phyloP scores from a whole-genome alignment of 805 yeast species.

The Candida silvatica region DNA sequence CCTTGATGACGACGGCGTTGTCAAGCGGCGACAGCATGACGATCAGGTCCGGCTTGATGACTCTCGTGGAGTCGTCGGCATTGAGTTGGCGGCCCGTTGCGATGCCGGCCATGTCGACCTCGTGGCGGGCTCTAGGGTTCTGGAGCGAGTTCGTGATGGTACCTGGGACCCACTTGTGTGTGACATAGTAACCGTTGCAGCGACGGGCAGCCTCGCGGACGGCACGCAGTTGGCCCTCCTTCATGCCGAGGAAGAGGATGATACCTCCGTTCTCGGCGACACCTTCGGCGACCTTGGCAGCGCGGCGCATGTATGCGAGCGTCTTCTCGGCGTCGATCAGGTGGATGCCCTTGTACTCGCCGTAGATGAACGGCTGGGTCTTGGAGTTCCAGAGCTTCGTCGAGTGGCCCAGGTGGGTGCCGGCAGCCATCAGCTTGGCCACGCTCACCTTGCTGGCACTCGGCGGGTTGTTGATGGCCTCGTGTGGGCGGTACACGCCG shows the following conservation, averaged over 20 bases:
- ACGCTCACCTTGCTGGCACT: constrained; percentile 51
- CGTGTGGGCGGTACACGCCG: constrained; percentile 62
- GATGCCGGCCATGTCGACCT: constrained; percentile 66
- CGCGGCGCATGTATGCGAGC: constrained; percentile 62
- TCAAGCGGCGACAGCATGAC: constrained; percentile 84
- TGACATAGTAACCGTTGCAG: constrained; percentile 71
- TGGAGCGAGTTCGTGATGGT: constrained; percentile 77
- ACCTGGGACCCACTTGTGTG: constrained; percentile 91
- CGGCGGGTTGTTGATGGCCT: constrained; percentile 54
- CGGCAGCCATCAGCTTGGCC: constrained; percentile 75
- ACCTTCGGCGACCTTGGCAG: constrained; percentile 77
- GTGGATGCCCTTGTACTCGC: constrained; percentile 85
- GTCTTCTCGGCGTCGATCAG: constrained; percentile 88
- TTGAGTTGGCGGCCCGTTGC: constrained; percentile 54
- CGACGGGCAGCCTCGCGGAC: constrained; percentile 75
- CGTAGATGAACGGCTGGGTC: constrained; percentile 81
- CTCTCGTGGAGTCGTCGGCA: constrained; percentile 37
- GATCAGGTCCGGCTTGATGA: constrained; percentile 83
- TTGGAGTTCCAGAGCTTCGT: constrained; percentile 67
- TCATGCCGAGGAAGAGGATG: constrained; percentile 72
- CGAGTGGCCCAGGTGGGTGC: constrained; percentile 94
- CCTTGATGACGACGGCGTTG: constrained; percentile 69
- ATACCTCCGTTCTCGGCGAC: constrained; percentile 81
- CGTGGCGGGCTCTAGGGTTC: constrained; percentile 51
- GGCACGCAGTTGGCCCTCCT: constrained; percentile 65